Conservation (phyloP, 495 filamentous ascomycete species). For the Pseudevernia furfuracea region DNA sequence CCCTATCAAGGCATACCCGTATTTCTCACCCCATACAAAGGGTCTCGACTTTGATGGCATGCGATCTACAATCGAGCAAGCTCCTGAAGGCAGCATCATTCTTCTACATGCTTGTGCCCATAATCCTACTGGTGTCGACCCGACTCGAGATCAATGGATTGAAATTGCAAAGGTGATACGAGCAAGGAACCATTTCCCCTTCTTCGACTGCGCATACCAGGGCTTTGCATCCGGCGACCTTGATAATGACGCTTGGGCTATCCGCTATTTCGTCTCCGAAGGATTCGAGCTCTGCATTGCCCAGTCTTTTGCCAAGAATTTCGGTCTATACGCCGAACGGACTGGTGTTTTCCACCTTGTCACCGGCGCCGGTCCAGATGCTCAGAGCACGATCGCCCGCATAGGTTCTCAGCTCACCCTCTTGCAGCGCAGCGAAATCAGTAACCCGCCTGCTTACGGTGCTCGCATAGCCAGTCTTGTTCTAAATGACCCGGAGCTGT, state of each 20-base stretch:
- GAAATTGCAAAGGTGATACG: slow-evolving; percentile 71
- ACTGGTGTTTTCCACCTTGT: slow-evolving; percentile 96
- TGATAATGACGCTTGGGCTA: slow-evolving; percentile 73
- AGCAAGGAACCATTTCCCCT: slow-evolving; percentile 80
- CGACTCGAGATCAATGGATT: slow-evolving; percentile 89
- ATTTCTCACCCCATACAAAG: slow-evolving; percentile 79
- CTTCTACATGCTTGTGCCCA: slow-evolving; percentile 95
- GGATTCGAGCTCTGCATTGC: slow-evolving; percentile 95
- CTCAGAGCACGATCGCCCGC: slow-evolving; percentile 50
- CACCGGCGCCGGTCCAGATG: slow-evolving; percentile 60
- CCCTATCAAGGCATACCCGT: slow-evolving; percentile 75
- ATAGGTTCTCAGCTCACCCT: slow-evolving; percentile 87
- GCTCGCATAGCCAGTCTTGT: slow-evolving; percentile 76
- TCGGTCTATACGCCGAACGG: slow-evolving; percentile 94
- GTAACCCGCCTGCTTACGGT: slow-evolving; percentile 90
- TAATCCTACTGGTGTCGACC: slow-evolving; percentile 97
- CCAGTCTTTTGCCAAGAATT: slow-evolving; percentile 98
- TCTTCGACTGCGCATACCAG: slow-evolving; percentile 98
- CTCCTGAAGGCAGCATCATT: slow-evolving; percentile 72
- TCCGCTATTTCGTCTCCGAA: slow-evolving; percentile 86
- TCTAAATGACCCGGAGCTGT: slow-evolving; percentile 74
- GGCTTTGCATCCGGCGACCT: slow-evolving; percentile 94
- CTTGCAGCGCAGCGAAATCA: slow-evolving; percentile 93
- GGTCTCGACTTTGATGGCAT: slow-evolving; percentile 90
- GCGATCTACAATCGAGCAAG: slow-evolving; percentile 56